phyloP scores from a whole-genome alignment of 1,284 basidiomycete genomes.

The Sporisorium iseilematis-ciliati region DNA sequence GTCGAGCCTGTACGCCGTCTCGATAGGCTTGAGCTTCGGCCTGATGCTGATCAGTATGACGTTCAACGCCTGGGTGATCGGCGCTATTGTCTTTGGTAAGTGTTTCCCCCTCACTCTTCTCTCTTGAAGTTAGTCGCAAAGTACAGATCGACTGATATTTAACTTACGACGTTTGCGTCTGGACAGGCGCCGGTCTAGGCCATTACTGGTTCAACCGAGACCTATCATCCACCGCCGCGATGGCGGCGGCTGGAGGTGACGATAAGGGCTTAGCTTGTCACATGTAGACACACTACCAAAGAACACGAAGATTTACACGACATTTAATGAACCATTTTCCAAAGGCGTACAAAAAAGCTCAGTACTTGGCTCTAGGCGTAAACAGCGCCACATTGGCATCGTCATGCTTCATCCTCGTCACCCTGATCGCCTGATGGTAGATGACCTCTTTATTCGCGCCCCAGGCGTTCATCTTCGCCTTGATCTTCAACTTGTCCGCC shows the following conservation, averaged over 20 bases:
- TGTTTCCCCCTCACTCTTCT: neutral
- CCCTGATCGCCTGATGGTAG: slow-evolving; percentile 34
- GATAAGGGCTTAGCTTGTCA: slow-evolving; percentile 37
- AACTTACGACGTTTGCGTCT: neutral
- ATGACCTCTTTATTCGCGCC: slow-evolving; percentile 72
- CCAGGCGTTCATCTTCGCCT: slow-evolving; percentile 72
- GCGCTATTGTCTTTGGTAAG: slow-evolving; percentile 54
- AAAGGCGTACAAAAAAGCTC: neutral
- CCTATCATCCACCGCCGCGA: neutral
- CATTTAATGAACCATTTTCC: too few species aligned
- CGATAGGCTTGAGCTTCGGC: slow-evolving; percentile 44
- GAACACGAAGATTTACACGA: too few species aligned
- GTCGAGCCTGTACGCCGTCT: slow-evolving; percentile 41
- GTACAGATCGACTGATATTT: neutral
- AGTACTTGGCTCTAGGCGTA: slow-evolving; percentile 38
- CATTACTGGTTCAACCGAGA: slow-evolving; percentile 46
- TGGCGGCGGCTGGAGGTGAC: slow-evolving; percentile 3
- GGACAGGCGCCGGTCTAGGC: slow-evolving; percentile 38
- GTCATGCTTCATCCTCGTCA: slow-evolving; percentile 40
- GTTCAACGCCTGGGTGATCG: slow-evolving; percentile 58
- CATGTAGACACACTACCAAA: neutral
- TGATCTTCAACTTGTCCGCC: slow-evolving; percentile 70
- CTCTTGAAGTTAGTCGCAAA: neutral
- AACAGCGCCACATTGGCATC: slow-evolving; percentile 23
- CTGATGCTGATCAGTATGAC: slow-evolving; percentile 64